A percentile compares a stretch with the other conserved stretches of the same genome.
phyloP scores from a whole-genome alignment of 2,329 filamentous ascomycete genomes.

The Neonectria neomacrospora region DNA sequence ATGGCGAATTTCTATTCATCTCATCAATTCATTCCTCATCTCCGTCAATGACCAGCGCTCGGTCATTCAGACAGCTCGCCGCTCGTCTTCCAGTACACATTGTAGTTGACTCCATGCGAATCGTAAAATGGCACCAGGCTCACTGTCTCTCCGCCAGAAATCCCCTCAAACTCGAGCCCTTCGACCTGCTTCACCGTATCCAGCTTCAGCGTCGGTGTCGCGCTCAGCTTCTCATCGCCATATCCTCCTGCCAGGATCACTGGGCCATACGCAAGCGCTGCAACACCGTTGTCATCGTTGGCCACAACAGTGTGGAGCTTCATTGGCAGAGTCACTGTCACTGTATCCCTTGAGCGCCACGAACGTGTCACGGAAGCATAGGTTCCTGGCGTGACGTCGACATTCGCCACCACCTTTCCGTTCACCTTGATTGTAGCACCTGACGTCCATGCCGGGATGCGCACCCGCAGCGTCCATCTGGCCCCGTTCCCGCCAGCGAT shows the following conservation, averaged over 20 bases:
- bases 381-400: constrained; percentile 46
- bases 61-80: constrained; percentile 21
- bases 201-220: constrained; percentile 47
- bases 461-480: constrained; percentile 53
- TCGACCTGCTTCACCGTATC: constrained; percentile 42
- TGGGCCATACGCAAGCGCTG: constrained; percentile 60
- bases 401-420: constrained; percentile 46
- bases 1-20: neutral
- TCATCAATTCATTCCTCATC: neutral
- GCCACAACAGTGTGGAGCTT: constrained; percentile 54
- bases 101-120: constrained; percentile 55
- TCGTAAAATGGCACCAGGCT: constrained; percentile 54
- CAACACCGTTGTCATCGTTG: constrained; percentile 58
- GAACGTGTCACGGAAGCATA: constrained; percentile 55
- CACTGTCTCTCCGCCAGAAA: constrained; percentile 45
- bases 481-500: constrained; percentile 47
- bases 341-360: constrained; percentile 57
- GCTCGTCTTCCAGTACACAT: constrained; percentile 53
- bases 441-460: constrained; percentile 59
- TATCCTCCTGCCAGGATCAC: constrained; percentile 59
- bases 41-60: too few relatives aligned
- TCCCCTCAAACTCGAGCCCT: constrained; percentile 48
- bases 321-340: constrained; percentile 60
- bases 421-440: constrained; percentile 56
- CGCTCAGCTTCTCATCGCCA: constrained; percentile 44